Conservation (phyloP, 805 yeast species). For the Candida argentea region DNA sequence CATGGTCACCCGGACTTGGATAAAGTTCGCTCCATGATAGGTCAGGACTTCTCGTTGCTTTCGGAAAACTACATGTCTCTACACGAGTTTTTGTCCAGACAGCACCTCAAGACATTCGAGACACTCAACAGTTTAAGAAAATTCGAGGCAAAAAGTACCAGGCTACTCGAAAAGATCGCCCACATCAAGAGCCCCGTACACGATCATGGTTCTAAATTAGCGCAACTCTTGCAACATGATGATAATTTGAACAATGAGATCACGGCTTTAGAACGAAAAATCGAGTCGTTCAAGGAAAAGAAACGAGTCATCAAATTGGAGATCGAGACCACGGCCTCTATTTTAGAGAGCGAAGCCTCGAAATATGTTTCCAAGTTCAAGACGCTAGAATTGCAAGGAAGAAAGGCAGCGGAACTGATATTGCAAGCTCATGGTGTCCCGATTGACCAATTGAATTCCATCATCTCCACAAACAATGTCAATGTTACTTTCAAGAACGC, state of each 20-base stretch:
- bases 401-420: constrained; percentile 18
- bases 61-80: constrained; percentile 34
- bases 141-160: constrained; percentile 32
- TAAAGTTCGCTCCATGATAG: constrained; percentile 17
- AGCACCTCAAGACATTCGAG: constrained; percentile 19
- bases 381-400: constrained; percentile 29
- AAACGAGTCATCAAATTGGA: constrained; percentile 26
- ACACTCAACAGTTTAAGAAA: constrained; percentile 18
- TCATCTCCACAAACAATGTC: constrained; percentile 13
- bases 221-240: constrained; percentile 22
- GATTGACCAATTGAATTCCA: constrained; percentile 6
- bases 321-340: constrained; percentile 36
- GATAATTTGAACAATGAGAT: constrained; percentile 28
- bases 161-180: constrained; percentile 23
- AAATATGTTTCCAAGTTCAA: constrained; percentile 32
- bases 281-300: constrained; percentile 23
- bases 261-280: constrained; percentile 21
- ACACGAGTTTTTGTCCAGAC: constrained; percentile 35
- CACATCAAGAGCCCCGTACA: constrained; percentile 30
- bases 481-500: constrained; percentile 18
- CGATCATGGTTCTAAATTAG: constrained; percentile 33
- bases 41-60: constrained; percentile 23
- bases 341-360: constrained; percentile 39
- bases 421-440: constrained; percentile 14
- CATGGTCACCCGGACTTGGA: constrained; percentile 25